phyloP scores from a whole-genome alignment of 257 asterid species.

The Nemophila menziesii region DNA sequence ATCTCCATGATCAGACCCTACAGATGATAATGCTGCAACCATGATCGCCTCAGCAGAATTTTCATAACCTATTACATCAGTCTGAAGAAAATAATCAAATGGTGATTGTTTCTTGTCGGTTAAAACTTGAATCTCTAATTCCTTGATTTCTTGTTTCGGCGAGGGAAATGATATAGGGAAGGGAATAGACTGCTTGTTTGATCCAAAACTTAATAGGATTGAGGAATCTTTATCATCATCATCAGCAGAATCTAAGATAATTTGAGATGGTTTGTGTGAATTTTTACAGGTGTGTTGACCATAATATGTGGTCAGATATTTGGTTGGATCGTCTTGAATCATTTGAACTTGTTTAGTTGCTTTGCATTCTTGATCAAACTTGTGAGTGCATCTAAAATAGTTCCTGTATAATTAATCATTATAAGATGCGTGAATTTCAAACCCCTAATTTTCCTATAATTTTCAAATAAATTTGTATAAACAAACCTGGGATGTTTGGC shows the following conservation, averaged over 20 bases:
- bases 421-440: too few species aligned
- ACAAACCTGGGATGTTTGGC: slow-evolving; percentile 46
- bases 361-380: slow-evolving; percentile 47
- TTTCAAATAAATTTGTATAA: too few species aligned
- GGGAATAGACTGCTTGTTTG: slow-evolving; percentile 2
- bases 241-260: slow-evolving; percentile 13
- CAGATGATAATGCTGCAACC: too few species aligned
- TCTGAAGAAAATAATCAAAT: slow-evolving; percentile 5
- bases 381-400: slow-evolving; percentile 72
- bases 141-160: slow-evolving; percentile 15
- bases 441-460: too few species aligned
- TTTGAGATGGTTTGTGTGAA: slow-evolving; percentile 12
- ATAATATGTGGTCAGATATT: slow-evolving; percentile 38
- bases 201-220: slow-evolving; percentile 29
- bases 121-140: slow-evolving; percentile 3
- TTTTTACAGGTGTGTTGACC: slow-evolving; percentile 43
- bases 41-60: too few species aligned
- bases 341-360: slow-evolving; percentile 60
- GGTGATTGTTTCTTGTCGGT: slow-evolving; percentile 1
- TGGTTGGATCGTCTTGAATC: slow-evolving; percentile 37
- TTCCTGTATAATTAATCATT: slow-evolving; percentile 22
- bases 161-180: neutral
- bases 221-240: slow-evolving; percentile 19
- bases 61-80: too few species aligned
- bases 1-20: too few species aligned